phyloP scores from a whole-genome alignment of 345 rosid genomes.

The Erysimum cheiranthoides region DNA sequence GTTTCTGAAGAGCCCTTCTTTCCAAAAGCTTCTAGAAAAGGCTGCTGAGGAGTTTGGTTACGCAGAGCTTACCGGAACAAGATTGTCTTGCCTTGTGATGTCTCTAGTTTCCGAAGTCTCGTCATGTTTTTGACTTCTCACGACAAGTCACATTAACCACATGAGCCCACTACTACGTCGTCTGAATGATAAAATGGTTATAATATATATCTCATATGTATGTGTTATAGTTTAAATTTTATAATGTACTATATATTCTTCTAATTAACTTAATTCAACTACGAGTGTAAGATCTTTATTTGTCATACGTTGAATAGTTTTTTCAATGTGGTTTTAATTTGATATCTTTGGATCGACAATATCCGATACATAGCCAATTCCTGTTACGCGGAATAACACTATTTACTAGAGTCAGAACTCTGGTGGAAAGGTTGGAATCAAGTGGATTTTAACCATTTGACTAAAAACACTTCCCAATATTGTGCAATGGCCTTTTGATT shows the following conservation, averaged over 20 bases:
- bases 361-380: too few species aligned
- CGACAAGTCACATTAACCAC: slow-evolving; percentile 24
- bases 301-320: slow-evolving; percentile 3
- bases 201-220: not conserved
- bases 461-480: too few species aligned
- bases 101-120: slow-evolving; percentile 39
- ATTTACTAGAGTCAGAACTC: too few species aligned
- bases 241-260: not conserved
- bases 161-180: slow-evolving; percentile 12
- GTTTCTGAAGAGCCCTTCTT: slow-evolving; percentile 39
- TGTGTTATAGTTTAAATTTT: slow-evolving; percentile 13
- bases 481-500: too few species aligned
- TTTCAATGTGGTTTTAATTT: not conserved
- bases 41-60: slow-evolving; percentile 45
- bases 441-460: too few species aligned
- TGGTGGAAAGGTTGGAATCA: too few species aligned
- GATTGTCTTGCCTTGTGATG: slow-evolving; percentile 49
- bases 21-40: slow-evolving; percentile 45
- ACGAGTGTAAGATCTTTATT: slow-evolving; percentile 12
- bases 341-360: too few species aligned
- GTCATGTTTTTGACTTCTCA: slow-evolving; percentile 31
- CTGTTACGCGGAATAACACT: too few species aligned
- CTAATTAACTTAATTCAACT: slow-evolving; percentile 19
- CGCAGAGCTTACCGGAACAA: slow-evolving; percentile 43
- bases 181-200: slow-evolving; percentile 6